phyloP scores from a whole-genome alignment of 106 monocot species.

The Iris macrosiphon region DNA sequence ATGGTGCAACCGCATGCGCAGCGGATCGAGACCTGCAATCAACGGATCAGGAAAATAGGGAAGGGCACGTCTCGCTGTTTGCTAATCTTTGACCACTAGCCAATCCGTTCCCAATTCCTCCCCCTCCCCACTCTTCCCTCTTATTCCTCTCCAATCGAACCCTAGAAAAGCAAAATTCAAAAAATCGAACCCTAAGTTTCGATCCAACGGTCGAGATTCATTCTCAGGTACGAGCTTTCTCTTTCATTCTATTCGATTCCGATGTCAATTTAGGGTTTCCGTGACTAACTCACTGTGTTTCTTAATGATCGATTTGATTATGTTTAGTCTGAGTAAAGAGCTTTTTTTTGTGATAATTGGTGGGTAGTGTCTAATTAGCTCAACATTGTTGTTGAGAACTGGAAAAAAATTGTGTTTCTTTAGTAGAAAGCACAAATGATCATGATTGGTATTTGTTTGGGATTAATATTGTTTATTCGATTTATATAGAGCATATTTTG shows the following conservation, averaged over 20 bases:
- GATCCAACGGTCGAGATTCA: neutral
- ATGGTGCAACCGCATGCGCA: too few relatives aligned
- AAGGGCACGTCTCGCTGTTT: too few relatives aligned
- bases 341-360: neutral
- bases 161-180: too few relatives aligned
- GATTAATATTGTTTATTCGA: too few relatives aligned
- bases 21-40: too few relatives aligned
- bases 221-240: neutral
- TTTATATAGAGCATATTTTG: too few relatives aligned
- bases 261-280: neutral
- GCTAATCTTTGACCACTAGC: too few relatives aligned
- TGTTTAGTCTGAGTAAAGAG: neutral
- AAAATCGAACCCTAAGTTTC: neutral
- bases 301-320: neutral
- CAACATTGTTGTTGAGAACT: neutral
- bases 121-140: too few relatives aligned
- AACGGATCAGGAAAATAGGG: too few relatives aligned
- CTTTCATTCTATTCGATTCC: neutral
- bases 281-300: neutral
- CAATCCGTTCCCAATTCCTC: neutral
- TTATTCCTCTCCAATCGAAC: neutral
- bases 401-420: neutral
- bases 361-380: neutral
- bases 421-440: neutral
- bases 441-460: too few relatives aligned